These are phyloP conservation scores for Lecanicillium sp. DNA, from an alignment of 2,329 filamentous ascomycete species.

Conservation along the genomic window DNA sequence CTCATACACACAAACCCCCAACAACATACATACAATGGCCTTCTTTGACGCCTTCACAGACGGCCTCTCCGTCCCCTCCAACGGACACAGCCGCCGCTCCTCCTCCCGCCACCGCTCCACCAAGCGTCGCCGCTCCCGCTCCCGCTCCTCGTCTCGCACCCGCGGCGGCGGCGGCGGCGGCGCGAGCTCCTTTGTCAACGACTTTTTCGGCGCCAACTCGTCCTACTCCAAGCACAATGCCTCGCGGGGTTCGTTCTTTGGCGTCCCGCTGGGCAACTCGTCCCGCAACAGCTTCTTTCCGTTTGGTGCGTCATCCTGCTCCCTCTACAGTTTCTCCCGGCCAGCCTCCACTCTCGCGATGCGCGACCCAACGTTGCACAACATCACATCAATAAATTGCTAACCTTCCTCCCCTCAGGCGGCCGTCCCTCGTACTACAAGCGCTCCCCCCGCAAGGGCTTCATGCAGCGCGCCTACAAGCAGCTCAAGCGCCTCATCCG, in stretches of 20 bases:
- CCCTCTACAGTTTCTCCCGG: neutral
- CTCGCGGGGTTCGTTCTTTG: slow-evolving; percentile 42
- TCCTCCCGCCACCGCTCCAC: slow-evolving; percentile 24
- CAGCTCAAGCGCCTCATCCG: slow-evolving; percentile 74
- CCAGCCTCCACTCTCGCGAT: too few relatives aligned
- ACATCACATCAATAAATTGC: too few relatives aligned
- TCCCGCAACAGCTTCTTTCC: slow-evolving; percentile 42
- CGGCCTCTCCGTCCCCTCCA: slow-evolving; percentile 26
- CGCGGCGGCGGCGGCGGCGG: slow-evolving; percentile 17
- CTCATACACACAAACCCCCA: neutral
- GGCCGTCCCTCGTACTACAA: slow-evolving; percentile 65
- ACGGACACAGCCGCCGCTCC: slow-evolving; percentile 23
- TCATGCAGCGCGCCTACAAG: slow-evolving; percentile 65
- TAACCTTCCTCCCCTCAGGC: slow-evolving; percentile 16
- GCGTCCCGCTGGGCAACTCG: slow-evolving; percentile 33
- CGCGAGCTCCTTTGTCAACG: slow-evolving; percentile 27
- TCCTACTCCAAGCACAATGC: slow-evolving; percentile 35
- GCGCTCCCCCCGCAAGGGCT: slow-evolving; percentile 73
- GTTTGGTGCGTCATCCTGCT: slow-evolving; percentile 25
- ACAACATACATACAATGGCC: slow-evolving; percentile 9
- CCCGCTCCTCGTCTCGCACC: slow-evolving; percentile 28
- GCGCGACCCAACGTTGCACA: too few relatives aligned
- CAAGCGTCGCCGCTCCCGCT: slow-evolving; percentile 35
- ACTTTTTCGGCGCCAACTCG: slow-evolving; percentile 33
- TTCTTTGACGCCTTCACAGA: slow-evolving; percentile 30